phyloP scores from a whole-genome alignment of 352 stramenopile genomes.

The Blastocystis sp. region DNA sequence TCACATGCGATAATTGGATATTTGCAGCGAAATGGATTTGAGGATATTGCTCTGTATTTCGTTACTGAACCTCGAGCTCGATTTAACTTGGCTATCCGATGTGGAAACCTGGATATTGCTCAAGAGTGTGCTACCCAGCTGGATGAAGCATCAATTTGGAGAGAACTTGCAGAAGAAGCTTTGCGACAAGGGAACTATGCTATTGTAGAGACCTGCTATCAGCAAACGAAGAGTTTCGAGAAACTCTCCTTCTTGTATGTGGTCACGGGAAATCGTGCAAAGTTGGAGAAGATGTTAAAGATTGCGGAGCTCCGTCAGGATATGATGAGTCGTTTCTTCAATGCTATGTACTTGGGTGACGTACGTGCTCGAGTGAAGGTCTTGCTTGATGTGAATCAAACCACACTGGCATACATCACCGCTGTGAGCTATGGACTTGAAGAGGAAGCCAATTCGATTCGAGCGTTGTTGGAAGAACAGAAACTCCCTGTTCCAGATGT shows the following conservation, averaged over 20 bases:
- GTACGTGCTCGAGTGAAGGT: slow-evolving; percentile 85
- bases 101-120: slow-evolving; percentile 87
- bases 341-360: slow-evolving; percentile 92
- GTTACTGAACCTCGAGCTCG: slow-evolving; percentile 92
- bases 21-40: slow-evolving; percentile 96
- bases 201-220: slow-evolving; percentile 98
- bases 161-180: slow-evolving; percentile 88
- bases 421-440: slow-evolving; percentile 86
- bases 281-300: slow-evolving; percentile 98
- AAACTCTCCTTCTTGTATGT: slow-evolving; percentile 97
- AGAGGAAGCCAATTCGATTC: slow-evolving; percentile 79
- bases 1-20: slow-evolving; percentile 96
- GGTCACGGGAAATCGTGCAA: slow-evolving; percentile 93
- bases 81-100: slow-evolving; percentile 93
- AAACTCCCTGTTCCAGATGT: slow-evolving; percentile 69
- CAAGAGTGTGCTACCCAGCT: slow-evolving; percentile 70
- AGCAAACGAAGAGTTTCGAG: slow-evolving; percentile 98
- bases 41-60: slow-evolving; percentile 97
- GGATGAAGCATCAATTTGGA: slow-evolving; percentile 88
- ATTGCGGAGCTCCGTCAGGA: slow-evolving; percentile 93
- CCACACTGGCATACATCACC: slow-evolving; percentile 87
- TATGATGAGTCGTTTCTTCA: slow-evolving; percentile 96
- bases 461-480: slow-evolving; percentile 78
- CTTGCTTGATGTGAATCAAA: slow-evolving; percentile 87
- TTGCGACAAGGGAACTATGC: slow-evolving; percentile 94